Base-by-base conservation (phyloP, 192 early-diverging fungal species). In the Geranomyces michiganensis region DNA sequence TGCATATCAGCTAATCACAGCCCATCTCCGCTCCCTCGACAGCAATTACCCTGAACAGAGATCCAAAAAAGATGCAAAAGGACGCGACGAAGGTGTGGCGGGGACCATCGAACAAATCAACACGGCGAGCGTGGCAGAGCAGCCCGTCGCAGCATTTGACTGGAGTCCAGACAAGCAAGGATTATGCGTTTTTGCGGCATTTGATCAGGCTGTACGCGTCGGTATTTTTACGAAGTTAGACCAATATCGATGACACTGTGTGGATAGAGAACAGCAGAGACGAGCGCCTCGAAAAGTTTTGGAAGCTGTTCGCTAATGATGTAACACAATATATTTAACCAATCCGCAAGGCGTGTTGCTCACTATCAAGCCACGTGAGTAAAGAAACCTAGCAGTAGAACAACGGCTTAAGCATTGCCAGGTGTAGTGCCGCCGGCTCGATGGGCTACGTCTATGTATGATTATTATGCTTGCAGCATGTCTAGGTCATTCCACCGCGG, bases 151-250 rank as follows among this genome's bases (percentile, higher is more conserved):
- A 4, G 74, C 86, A 0, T 84, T 92, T 51, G 87, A 89, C 49
- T 92, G 90, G 90, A 82, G 81, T 17, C 62, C 75, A 5, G 86
- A 89, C 68, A 89, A 88, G 73, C 77, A 78, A 43, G 90, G 90
- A 0, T 67, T 92, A 3, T 91, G 80, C 76, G 87, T 73, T 9
- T 89, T 83, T 69, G 73, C 82, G 30, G 78, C 86, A 7, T 92
- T 92, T 82, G 90, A 92, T 68, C 87, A 90, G 69, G 72, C 77
- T 3, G 67, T 92, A 19, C 73, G 87, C 36, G 80, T 92, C 24
- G 90, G 89, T 7, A 78, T 88, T 32, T 83, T 90, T 9, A 87
- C 85, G 55, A 74, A 79, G 67, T 67, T 90, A 56, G 71, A 76
- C 73, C 70, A 56, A 49, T 70, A 71, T 44, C 75, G 51, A 63